Base-by-base conservation (phyloP, 345 rosid genomes). In the Eucalyptus curtisii region DNA sequence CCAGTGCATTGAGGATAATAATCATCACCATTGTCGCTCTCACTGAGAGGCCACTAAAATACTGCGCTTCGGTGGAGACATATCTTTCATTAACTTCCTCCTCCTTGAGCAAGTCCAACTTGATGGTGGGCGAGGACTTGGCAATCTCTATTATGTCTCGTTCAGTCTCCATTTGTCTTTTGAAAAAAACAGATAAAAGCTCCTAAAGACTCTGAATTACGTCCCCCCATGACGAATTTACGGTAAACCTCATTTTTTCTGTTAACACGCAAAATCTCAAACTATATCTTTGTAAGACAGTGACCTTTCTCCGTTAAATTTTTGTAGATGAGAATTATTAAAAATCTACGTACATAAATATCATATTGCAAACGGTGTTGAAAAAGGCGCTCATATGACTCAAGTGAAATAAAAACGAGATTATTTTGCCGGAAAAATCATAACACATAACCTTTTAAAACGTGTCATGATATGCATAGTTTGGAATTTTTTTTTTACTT, bases 391-490 rank as follows among this genome's bases (percentile, higher is more conserved):
- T 3, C 10, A 3, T 19, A 52, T 52, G 24, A 52, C 55, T 52
- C 10, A 1, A 52, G 24, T 52, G 2, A 52, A 52, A 52, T 20
- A 52, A 52, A 52, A 52, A 0, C 0, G 0, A 20, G 5, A 5
- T 52, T 52, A 20, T 52, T 20, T 20, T 20, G 25, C 8, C 0
- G 0, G 5, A 20, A 3, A 52, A 52, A 52, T 19, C 4, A 52
- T 52, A 52, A 3, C 7, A 19, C 0, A 0, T 2, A 52, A 19
- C 57, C 0, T 52, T 24, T 0, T 7, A 19, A 24, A 24, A 24
- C 30, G 3, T 55, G 61, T 9, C 30, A 10, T 2, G 1, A 25
- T 55, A 22, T 5, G 30, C 30, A 24, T 55, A 55, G 30, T 4
- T 22, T 55, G 30, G 3, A 55, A 55, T 55, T 55, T 10, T 55